These are phyloP conservation scores for Yamadazyma jaroonii DNA, from an alignment of 1,139 yeast genomes.

Conservation along the genomic window DNA sequence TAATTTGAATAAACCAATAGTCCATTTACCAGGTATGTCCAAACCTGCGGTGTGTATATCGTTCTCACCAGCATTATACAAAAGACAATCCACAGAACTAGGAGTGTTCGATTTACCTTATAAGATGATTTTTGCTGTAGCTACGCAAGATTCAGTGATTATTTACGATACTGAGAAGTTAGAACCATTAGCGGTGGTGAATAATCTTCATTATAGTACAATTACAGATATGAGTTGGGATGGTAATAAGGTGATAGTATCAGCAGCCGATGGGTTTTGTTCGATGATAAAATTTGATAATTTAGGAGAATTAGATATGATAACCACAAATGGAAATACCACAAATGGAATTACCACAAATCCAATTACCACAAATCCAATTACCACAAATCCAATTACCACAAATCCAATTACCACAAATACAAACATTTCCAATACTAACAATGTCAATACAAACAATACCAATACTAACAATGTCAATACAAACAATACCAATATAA, in stretches of 20 bases:
- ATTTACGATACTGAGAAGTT: slow-evolving; percentile 75
- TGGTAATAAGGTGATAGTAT: slow-evolving; percentile 67
- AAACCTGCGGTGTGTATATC: slow-evolving; percentile 83
- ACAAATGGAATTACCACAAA: no score
- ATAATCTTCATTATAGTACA: slow-evolving; percentile 83
- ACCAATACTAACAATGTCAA: no score
- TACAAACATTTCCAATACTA: no score
- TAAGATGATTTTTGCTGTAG: slow-evolving; percentile 85
- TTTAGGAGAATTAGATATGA: slow-evolving; percentile 43
- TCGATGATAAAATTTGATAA: slow-evolving; percentile 57
- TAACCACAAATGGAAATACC: no score
- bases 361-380: no score
- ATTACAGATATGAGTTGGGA: slow-evolving; percentile 91
- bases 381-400: no score
- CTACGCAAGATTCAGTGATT: slow-evolving; percentile 84
- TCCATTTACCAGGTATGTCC: slow-evolving; percentile 72
- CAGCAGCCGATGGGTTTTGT: slow-evolving; percentile 96
- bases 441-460: no score
- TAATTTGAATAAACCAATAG: slow-evolving; percentile 67
- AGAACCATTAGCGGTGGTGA: slow-evolving; percentile 68
- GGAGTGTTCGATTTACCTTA: slow-evolving; percentile 57
- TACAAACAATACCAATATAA: background rate
- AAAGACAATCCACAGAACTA: slow-evolving; percentile 5
- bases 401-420: no score
- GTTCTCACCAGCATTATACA: slow-evolving; percentile 69